phyloP scores from a whole-genome alignment of 352 stramenopile genomes.

The Globisporangium megalacanthum region DNA sequence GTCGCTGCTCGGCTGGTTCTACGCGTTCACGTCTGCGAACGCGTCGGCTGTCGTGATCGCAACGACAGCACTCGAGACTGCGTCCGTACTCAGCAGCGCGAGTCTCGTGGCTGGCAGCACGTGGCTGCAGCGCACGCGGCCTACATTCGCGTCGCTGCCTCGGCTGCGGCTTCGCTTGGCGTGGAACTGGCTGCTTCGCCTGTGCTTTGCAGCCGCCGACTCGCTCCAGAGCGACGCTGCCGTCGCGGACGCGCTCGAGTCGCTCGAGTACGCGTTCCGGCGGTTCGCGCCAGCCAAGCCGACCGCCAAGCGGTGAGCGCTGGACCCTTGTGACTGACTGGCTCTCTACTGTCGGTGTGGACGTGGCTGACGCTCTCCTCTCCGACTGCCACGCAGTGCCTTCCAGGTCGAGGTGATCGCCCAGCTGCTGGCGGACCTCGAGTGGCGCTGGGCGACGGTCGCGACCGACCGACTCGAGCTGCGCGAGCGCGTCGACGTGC shows the following conservation, averaged over 20 bases:
- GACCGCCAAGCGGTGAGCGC: conserved; percentile 27
- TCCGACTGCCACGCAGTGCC: conserved; percentile 10
- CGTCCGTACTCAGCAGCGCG: conserved; percentile 13
- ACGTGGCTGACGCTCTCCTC: not conserved
- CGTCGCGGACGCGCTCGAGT: conserved; percentile 34
- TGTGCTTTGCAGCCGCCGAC: not conserved
- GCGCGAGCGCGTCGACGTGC: conserved; percentile 6
- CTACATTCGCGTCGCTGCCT: conserved; percentile 24
- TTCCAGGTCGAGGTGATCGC: conserved; percentile 54
- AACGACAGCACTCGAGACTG: conserved; percentile 17
- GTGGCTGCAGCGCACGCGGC: conserved; percentile 42
- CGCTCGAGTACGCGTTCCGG: conserved; percentile 54
- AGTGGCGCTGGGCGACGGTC: conserved; percentile 28
- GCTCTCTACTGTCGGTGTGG: not conserved
- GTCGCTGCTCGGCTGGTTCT: conserved; percentile 44
- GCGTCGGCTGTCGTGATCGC: conserved; percentile 15
- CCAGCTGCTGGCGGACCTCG: conserved; percentile 42
- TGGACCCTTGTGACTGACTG: not conserved
- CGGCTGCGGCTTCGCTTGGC: conserved; percentile 35
- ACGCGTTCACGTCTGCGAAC: conserved; percentile 18
- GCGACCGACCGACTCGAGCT: conserved; percentile 2
- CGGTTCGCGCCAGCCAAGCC: conserved; percentile 29
- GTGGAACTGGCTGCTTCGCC: conserved; percentile 59
- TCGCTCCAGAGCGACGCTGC: conserved; percentile 3
- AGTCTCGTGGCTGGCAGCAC: conserved; percentile 17